These are phyloP conservation scores for Entomophthora muscae DNA, from an alignment of 371 early-diverging fungal species.

Conservation along the genomic window DNA sequence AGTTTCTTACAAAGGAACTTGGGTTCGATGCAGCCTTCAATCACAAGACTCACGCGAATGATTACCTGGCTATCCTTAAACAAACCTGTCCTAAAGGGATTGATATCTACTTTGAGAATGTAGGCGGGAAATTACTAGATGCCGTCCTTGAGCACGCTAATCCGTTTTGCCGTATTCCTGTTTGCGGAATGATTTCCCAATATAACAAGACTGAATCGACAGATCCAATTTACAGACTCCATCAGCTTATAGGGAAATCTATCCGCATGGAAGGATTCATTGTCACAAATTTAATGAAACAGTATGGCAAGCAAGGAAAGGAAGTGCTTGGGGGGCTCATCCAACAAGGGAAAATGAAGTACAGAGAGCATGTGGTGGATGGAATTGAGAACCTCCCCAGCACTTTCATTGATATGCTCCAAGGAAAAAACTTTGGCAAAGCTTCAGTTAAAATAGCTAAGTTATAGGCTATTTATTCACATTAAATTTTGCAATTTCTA, in stretches of 20 bases:
- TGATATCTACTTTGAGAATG: conserved; percentile 49
- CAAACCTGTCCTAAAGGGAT: conserved; percentile 36
- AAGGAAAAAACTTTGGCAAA: conserved; percentile 53
- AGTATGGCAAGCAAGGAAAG: conserved; percentile 20
- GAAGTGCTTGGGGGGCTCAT: conserved; percentile 23
- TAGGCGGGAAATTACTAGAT: conserved; percentile 47
- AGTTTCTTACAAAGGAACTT: conserved; percentile 25
- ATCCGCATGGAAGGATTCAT: conserved; percentile 37
- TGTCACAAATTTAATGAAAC: conserved; percentile 19
- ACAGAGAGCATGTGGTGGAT: conserved; percentile 25
- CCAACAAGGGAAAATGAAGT: conserved; percentile 23
- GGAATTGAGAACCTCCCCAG: conserved; percentile 41
- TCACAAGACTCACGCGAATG: conserved; percentile 38
- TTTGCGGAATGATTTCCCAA: conserved; percentile 42
- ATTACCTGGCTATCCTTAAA: conserved; percentile 19
- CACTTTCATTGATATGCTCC: conserved; percentile 36
- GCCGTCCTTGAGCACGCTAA: conserved; percentile 16
- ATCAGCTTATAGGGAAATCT: conserved; percentile 23
- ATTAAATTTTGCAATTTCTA: too few species aligned
- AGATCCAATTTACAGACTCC: conserved; percentile 26
- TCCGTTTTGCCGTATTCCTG: conserved; percentile 27
- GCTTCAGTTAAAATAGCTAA: background rate
- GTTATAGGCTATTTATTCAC: too few species aligned
- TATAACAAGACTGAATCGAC: conserved; percentile 28
- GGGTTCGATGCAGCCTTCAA: conserved; percentile 50